Conservation (phyloP, 352 stramenopile genomes). For the Globisporangium splendens region DNA sequence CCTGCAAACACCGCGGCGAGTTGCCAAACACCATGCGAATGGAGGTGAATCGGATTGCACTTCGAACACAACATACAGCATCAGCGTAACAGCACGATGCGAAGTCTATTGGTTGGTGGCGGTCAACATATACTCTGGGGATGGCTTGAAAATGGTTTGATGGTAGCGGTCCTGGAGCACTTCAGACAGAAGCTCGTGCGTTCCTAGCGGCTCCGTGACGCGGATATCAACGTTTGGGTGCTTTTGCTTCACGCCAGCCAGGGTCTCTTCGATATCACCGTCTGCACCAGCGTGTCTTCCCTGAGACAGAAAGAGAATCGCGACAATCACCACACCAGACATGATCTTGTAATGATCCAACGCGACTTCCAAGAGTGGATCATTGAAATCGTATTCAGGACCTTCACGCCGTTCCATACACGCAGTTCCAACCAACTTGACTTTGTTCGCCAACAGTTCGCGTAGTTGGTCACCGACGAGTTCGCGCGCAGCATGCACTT, state of each 20-base stretch:
- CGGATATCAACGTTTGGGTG: conserved; percentile 50
- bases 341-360: conserved; percentile 62
- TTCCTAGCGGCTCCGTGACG: conserved; percentile 61
- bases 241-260: conserved; percentile 34
- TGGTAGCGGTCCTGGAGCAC: conserved; percentile 68
- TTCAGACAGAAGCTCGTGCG: conserved; percentile 57
- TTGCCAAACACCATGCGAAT: conserved; percentile 45
- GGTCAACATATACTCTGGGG: conserved; percentile 22
- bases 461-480: conserved; percentile 56
- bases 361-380: conserved; percentile 65
- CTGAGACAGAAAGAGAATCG: conserved; percentile 76
- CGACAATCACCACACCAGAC: conserved; percentile 58
- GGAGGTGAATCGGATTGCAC: conserved; percentile 55
- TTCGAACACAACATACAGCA: conserved; percentile 28
- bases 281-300: conserved; percentile 68
- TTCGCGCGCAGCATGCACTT: conserved; percentile 67
- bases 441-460: conserved; percentile 26
- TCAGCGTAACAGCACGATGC: not conserved
- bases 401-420: conserved; percentile 81
- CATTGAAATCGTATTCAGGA: conserved; percentile 75
- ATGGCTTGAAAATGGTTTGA: conserved; percentile 20
- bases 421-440: conserved; percentile 46
- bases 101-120: not conserved
- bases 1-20: conserved; percentile 48
- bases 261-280: conserved; percentile 77